Conservation (phyloP, 2,329 filamentous ascomycete species). For the Cytospora mali region DNA sequence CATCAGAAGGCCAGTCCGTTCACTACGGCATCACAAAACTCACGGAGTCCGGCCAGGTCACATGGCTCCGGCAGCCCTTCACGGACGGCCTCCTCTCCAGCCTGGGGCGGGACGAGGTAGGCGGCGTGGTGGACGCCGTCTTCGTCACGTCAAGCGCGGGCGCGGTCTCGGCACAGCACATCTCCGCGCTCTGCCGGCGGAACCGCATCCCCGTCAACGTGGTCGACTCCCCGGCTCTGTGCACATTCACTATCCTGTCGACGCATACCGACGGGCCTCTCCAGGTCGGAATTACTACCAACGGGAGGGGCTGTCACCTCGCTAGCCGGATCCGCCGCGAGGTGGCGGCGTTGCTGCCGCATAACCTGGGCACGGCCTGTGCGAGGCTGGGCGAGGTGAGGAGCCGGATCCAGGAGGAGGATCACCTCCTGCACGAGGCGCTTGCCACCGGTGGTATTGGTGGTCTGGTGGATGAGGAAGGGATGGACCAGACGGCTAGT, state of each 20-base stretch:
- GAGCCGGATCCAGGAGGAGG: constrained; percentile 72
- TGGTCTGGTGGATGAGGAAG: constrained; percentile 55
- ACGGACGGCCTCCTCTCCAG: constrained; percentile 70
- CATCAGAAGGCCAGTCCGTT: constrained; percentile 52
- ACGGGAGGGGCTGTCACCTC: constrained; percentile 91
- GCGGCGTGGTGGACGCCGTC: constrained; percentile 81
- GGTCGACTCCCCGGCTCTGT: constrained; percentile 81
- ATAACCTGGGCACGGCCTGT: constrained; percentile 75
- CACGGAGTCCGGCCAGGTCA: constrained; percentile 66
- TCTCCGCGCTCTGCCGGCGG: constrained; percentile 74
- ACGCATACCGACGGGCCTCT: constrained; percentile 88
- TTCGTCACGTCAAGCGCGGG: constrained; percentile 68
- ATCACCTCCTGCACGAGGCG: constrained; percentile 48
- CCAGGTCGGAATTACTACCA: constrained; percentile 94
- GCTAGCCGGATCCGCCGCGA: constrained; percentile 87
- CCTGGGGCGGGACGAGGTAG: constrained; percentile 80
- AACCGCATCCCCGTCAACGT: constrained; percentile 92
- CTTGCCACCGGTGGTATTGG: constrained; percentile 34
- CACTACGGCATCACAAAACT: constrained; percentile 62
- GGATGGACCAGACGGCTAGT: constrained; percentile 71
- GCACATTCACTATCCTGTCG: constrained; percentile 86
- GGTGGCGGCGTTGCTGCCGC: constrained; percentile 77
- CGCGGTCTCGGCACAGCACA: constrained; percentile 44
- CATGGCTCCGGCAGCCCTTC: constrained; percentile 69
- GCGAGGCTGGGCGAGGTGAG: constrained; percentile 74